A percentile compares a stretch with the other conserved stretches of the same genome.
Conservation (phyloP, 2,329 filamentous ascomycete species). For the Colletotrichum salicis region DNA sequence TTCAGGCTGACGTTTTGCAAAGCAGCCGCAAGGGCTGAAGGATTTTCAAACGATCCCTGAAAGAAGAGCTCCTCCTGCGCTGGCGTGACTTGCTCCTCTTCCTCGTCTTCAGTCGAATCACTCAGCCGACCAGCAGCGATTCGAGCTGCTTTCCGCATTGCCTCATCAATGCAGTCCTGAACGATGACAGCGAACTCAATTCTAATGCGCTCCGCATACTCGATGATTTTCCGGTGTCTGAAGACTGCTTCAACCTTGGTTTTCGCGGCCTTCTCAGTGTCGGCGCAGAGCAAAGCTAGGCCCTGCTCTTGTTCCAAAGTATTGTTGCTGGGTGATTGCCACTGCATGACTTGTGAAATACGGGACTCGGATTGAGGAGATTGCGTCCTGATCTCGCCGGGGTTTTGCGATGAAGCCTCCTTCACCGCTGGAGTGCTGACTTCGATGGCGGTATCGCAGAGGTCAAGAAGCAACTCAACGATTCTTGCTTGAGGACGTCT, state of each 20-base stretch:
- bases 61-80: slow-evolving; percentile 66
- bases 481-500: slow-evolving; percentile 90
- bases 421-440: slow-evolving; percentile 95
- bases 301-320: slow-evolving; percentile 95
- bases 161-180: slow-evolving; percentile 94
- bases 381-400: slow-evolving; percentile 87
- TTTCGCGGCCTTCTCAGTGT: slow-evolving; percentile 86
- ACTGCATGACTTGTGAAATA: slow-evolving; percentile 93
- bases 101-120: slow-evolving; percentile 76
- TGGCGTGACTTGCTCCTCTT: slow-evolving; percentile 56
- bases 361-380: slow-evolving; percentile 96
- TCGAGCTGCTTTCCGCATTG: slow-evolving; percentile 86
- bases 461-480: slow-evolving; percentile 91
- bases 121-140: slow-evolving; percentile 87
- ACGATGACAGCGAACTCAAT: slow-evolving; percentile 93
- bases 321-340: slow-evolving; percentile 93
- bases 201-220: slow-evolving; percentile 95
- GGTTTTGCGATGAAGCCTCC: slow-evolving; percentile 74
- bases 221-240: slow-evolving; percentile 89
- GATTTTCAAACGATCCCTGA: slow-evolving; percentile 66
- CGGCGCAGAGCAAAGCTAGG: slow-evolving; percentile 84
- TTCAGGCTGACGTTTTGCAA: slow-evolving; percentile 56
- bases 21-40: slow-evolving; percentile 67
- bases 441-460: slow-evolving; percentile 95
- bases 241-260: slow-evolving; percentile 94